Evolutionary conservation across 2,329 filamentous ascomycete species (phyloP).

Genomic region (Elsinoe ampelina): DNA sequence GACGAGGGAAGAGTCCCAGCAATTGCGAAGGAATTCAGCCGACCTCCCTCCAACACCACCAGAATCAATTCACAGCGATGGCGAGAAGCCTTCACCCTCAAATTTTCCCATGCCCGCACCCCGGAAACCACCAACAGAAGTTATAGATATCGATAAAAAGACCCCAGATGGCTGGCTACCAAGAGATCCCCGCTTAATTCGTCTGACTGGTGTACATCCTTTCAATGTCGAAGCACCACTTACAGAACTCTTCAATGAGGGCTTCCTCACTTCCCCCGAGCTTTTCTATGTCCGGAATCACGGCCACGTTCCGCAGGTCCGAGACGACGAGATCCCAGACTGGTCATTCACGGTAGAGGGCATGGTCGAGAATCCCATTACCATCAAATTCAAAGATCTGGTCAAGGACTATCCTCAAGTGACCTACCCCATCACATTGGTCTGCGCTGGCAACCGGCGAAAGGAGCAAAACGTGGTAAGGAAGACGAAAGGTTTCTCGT

Average conservation of each 20-base stretch:
- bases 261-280: slow-evolving; percentile 78
- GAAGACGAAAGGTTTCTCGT: slow-evolving; percentile 90
- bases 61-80: slow-evolving; percentile 26
- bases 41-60: slow-evolving; percentile 30
- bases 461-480: slow-evolving; percentile 89
- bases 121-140: slow-evolving; percentile 45
- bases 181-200: slow-evolving; percentile 70
- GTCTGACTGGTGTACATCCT: slow-evolving; percentile 79
- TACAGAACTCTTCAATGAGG: slow-evolving; percentile 65
- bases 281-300: slow-evolving; percentile 91
- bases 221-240: slow-evolving; percentile 86
- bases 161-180: slow-evolving; percentile 77
- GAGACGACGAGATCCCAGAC: slow-evolving; percentile 60
- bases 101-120: slow-evolving; percentile 61
- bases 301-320: slow-evolving; percentile 67
- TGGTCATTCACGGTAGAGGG: slow-evolving; percentile 79
- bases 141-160: slow-evolving; percentile 66
- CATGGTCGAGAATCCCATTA: slow-evolving; percentile 69
- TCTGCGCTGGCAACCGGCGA: slow-evolving; percentile 82
- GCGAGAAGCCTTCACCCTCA: slow-evolving; percentile 20
- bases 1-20: slow-evolving; percentile 20
- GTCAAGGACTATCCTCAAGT: slow-evolving; percentile 67
- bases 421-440: slow-evolving; percentile 78
- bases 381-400: slow-evolving; percentile 61
- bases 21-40: slow-evolving; percentile 20